Conservation (phyloP, 2,329 filamentous ascomycete species). For the Cordyceps cicadae region DNA sequence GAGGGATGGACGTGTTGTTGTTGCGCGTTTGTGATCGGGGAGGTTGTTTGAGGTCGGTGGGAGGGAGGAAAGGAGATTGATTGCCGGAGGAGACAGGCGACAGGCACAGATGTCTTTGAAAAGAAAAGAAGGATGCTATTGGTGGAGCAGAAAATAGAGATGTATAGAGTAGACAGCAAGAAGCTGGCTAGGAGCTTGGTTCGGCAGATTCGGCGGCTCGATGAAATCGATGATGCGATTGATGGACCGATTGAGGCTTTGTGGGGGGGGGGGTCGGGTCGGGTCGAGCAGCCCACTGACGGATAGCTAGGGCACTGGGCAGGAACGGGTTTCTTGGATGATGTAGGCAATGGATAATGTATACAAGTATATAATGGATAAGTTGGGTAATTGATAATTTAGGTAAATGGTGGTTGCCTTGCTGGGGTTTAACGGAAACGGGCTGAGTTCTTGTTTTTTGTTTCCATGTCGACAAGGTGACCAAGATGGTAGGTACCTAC, state of each 20-base stretch:
- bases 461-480: not conserved
- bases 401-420: too few relatives aligned
- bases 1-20: not conserved
- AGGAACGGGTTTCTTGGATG: not conserved
- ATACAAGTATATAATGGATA: too few relatives aligned
- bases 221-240: conserved; percentile 11
- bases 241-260: too few relatives aligned
- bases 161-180: not conserved
- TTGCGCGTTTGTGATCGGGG: too few relatives aligned
- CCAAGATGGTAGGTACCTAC: not conserved
- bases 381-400: too few relatives aligned
- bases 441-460: not conserved
- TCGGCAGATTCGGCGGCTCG: not conserved
- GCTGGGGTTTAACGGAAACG: too few relatives aligned
- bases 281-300: not conserved
- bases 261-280: too few relatives aligned
- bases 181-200: not conserved
- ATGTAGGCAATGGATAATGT: too few relatives aligned
- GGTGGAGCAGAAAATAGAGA: not conserved
- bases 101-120: too few relatives aligned
- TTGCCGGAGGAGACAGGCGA: too few relatives aligned
- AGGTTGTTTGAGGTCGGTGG: not conserved
- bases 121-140: not conserved
- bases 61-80: too few relatives aligned
- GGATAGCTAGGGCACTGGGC: too few relatives aligned